Evolutionary conservation across 108 stramenopile species (phyloP).

Genomic region (Skeletonema marinoi): DNA sequence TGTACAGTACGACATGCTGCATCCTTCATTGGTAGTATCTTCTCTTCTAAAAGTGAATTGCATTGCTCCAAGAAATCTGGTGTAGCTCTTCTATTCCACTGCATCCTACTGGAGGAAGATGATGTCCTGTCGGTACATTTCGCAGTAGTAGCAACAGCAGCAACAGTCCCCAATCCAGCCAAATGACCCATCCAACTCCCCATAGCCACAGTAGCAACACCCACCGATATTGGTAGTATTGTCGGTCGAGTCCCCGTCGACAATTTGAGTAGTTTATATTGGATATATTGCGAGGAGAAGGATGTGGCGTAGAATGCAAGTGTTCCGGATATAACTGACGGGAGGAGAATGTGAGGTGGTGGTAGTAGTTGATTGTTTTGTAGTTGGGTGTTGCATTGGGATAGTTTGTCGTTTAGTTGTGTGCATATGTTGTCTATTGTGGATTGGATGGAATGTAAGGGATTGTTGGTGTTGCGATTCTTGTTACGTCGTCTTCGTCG

Average conservation of each 20-base stretch:
- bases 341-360: background rate
- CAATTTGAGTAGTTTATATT: constrained; percentile 62
- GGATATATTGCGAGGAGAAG: constrained; percentile 34
- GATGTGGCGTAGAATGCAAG: constrained; percentile 32
- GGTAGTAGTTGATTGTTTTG: too few relatives aligned
- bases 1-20: constrained; percentile 8
- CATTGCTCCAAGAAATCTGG: background rate
- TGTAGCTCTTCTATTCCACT: background rate
- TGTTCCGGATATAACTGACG: background rate
- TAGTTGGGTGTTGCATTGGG: background rate
- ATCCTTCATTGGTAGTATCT: background rate
- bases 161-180: constrained; percentile 28
- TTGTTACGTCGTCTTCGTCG: background rate
- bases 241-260: constrained; percentile 68
- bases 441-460: background rate
- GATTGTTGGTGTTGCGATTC: background rate
- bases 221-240: constrained; percentile 52
- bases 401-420: background rate
- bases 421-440: background rate
- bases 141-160: background rate
- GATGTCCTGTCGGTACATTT: too few relatives aligned
- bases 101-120: background rate
- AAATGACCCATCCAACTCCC: constrained; percentile 67
- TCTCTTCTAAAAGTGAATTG: background rate
- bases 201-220: constrained; percentile 64